A percentile compares a stretch with the other conserved stretches of the same genome.
Evolutionary conservation across 148 eudicot genomes (phyloP).

Genomic region (Rhododendron ovatum): DNA sequence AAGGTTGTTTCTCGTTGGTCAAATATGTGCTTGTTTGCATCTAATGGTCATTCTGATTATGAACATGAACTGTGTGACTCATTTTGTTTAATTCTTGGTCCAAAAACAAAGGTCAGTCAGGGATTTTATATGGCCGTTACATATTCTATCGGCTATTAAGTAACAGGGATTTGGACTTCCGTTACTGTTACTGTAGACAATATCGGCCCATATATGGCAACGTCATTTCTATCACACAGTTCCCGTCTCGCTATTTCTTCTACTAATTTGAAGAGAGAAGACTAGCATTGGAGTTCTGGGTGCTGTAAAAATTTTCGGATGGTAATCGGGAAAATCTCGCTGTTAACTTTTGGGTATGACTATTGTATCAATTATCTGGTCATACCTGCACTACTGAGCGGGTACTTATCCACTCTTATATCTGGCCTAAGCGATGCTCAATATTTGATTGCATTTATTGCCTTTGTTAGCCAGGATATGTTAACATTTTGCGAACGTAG

Average conservation of each 20-base stretch:
- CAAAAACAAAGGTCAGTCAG: not conserved
- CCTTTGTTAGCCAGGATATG: not conserved
- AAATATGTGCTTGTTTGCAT: not conserved
- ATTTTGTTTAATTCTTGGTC: not conserved
- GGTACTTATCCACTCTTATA: not conserved
- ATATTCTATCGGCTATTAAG: not conserved
- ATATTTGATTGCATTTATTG: not conserved
- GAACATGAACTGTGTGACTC: not conserved
- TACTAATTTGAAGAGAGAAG: not conserved
- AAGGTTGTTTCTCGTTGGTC: not conserved
- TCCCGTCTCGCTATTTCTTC: not conserved
- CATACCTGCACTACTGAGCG: not conserved
- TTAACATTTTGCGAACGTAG: not conserved
- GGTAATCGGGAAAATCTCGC: not conserved
- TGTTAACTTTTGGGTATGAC: not conserved
- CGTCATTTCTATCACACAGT: not conserved
- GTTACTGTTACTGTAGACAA: not conserved
- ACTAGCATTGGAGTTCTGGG: not conserved
- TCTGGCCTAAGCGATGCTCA: not conserved
- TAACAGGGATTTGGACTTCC: not conserved
- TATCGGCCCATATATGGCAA: not conserved
- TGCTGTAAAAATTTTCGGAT: not conserved
- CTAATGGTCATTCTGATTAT: not conserved
- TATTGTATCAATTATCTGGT: not conserved
- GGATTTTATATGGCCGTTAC: not conserved